Conservation (phyloP, 805 yeast genomes). For the Sungouiozyma ichnusensis region DNA sequence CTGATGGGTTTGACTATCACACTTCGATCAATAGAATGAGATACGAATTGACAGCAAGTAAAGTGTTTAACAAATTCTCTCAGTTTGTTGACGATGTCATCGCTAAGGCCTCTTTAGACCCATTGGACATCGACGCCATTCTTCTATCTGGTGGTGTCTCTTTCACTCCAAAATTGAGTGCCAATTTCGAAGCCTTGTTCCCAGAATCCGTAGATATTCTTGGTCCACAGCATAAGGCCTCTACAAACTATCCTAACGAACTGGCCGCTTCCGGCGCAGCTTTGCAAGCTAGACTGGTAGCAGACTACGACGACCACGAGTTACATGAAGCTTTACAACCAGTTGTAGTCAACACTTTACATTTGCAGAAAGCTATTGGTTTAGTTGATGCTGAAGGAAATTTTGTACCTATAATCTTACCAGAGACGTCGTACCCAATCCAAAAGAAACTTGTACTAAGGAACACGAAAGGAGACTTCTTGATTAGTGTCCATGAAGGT, state of each 20-base stretch:
- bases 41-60: conserved; percentile 78
- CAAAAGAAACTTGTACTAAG: conserved; percentile 61
- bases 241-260: conserved; percentile 82
- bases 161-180: conserved; percentile 81
- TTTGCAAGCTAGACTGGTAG: conserved; percentile 77
- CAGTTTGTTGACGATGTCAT: conserved; percentile 66
- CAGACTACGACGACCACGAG: conserved; percentile 80
- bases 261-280: conserved; percentile 91
- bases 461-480: conserved; percentile 49
- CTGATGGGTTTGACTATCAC: conserved; percentile 90
- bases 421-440: conserved; percentile 86
- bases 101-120: conserved; percentile 73
- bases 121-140: conserved; percentile 82
- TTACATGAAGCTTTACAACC: conserved; percentile 67
- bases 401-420: conserved; percentile 62
- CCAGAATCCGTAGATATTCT: conserved; percentile 60
- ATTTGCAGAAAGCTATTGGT: conserved; percentile 76
- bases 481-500: conserved; percentile 74
- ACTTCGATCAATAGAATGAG: conserved; percentile 88
- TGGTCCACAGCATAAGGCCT: conserved; percentile 68
- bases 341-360: conserved; percentile 79
- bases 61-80: conserved; percentile 64
- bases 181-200: conserved; percentile 62
- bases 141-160: conserved; percentile 90
- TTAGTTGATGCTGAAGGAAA: conserved; percentile 61